Base-by-base conservation (phyloP, 2,329 filamentous ascomycete genomes). In the Diaporthe helianthi region DNA sequence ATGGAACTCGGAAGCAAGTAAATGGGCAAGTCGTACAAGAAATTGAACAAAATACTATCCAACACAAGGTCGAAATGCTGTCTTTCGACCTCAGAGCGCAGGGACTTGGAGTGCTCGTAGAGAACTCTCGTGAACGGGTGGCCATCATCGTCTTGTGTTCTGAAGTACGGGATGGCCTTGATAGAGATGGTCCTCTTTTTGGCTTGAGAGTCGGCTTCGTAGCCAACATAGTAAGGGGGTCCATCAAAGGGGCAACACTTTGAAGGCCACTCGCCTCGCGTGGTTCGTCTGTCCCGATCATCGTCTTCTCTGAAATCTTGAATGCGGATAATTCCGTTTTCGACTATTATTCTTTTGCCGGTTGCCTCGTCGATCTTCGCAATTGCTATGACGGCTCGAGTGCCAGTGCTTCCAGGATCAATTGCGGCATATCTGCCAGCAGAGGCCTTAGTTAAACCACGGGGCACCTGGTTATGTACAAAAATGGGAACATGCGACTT, bases 111-210 rank as follows among this genome's bases (percentile, higher is more conserved):
- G n/a, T 66, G 36, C 0, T 22, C 41, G 63, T 66, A 54, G 22
- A 66, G 63, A 17, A 38, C 63, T 31, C 10, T 22, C 38, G 63
- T 66, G 26, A 66, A 66, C 0, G 63, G 63, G 5, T 66, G 63
- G 1, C 36, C 17, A 12, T 66, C 63, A 26, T 66, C n/a, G 9
- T 46, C 49, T 24, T 44, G 36, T 4, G 36, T 47, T 17, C 33
- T 24, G 31, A 66, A 66, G 29, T 66, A 66, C 1, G 63, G 63
- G 8, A 66, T 54, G 22, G 49, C 49, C 6, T 66, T 66, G 49
- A 66, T 44, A 8, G 63, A 66, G 8, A 66, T 66, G 0, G 29
- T 33, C 19, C 63, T 54, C 51, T 55, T 66, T 0, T 31, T 17
- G 8, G 15, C 19, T 13, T 55, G 63, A 26, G n/a, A 24, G 8